These are phyloP conservation scores for Solanum hybrid DNA, from an alignment of 305 asterid species.

Conservation along the genomic window DNA sequence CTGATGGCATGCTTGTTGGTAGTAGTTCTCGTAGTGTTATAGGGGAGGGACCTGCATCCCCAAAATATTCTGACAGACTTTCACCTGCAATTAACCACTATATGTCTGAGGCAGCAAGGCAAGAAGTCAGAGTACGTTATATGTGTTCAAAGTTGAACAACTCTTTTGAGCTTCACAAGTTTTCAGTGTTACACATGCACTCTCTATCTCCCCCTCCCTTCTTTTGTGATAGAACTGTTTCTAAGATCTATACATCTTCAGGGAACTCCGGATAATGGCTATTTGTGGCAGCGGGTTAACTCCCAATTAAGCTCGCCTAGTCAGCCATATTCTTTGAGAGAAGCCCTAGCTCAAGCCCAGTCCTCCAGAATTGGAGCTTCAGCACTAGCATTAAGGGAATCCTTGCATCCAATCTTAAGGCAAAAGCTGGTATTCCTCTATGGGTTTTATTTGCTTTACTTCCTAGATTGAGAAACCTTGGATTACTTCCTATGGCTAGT, in stretches of 20 bases:
- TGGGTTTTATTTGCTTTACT: background rate
- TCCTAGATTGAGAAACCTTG: background rate
- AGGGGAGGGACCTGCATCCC: conserved; percentile 73
- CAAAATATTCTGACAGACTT: conserved; percentile 90
- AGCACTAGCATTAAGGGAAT: conserved; percentile 86
- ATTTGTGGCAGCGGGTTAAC: conserved; percentile 94
- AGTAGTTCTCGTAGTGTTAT: conserved; percentile 82
- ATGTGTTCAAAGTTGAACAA: conserved; percentile 9
- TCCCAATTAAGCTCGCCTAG: conserved; percentile 97
- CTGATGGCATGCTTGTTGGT: conserved; percentile 81
- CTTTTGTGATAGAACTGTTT: background rate
- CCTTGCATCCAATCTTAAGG: conserved; percentile 92
- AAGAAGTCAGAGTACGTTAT: conserved; percentile 85
- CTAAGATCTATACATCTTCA: conserved; percentile 60
- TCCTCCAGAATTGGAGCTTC: conserved; percentile 97
- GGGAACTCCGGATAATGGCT: conserved; percentile 98
- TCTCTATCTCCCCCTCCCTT: background rate
- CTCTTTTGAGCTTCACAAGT: conserved; percentile 11
- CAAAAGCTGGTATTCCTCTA: conserved; percentile 67
- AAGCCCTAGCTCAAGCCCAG: conserved; percentile 98
- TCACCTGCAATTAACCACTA: conserved; percentile 96
- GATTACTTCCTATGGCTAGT: background rate
- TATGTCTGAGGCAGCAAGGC: conserved; percentile 91
- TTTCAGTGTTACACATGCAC: background rate
- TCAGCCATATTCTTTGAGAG: conserved; percentile 96